Conservation (phyloP, 768 basidiomycete genomes). For the Scleroderma citrinum region DNA sequence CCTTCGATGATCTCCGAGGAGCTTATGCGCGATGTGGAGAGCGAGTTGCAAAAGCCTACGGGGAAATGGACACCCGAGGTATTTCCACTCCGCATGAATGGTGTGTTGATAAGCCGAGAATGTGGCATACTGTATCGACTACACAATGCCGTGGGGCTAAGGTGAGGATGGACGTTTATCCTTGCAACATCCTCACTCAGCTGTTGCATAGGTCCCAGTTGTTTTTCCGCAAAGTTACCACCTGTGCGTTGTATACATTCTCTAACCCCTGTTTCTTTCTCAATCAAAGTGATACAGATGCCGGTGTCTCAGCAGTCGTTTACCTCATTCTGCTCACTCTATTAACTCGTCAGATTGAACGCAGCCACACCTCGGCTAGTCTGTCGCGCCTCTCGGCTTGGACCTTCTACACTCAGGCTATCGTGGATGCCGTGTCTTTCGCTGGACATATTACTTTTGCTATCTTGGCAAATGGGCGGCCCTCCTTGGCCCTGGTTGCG, state of each 20-base stretch:
- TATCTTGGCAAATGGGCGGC: conserved; percentile 74
- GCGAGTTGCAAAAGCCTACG: conserved; percentile 68
- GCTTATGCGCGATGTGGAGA: conserved; percentile 65
- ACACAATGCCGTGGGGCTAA: conserved; percentile 59
- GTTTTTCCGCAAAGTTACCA: conserved; percentile 73
- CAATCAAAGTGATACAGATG: conserved; percentile 44
- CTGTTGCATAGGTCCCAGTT: conserved; percentile 39
- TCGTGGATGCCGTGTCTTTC: conserved; percentile 79
- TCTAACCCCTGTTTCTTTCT: not conserved
- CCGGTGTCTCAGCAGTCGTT: conserved; percentile 57
- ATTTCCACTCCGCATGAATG: conserved; percentile 55
- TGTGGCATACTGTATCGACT: conserved; percentile 75
- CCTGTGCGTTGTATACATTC: conserved; percentile 35
- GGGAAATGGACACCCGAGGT: conserved; percentile 55
- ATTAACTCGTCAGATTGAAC: conserved; percentile 68
- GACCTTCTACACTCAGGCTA: conserved; percentile 75
- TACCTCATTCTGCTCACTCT: conserved; percentile 65
- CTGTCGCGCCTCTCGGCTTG: conserved; percentile 77
- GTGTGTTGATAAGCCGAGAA: conserved; percentile 68
- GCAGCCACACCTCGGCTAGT: conserved; percentile 71
- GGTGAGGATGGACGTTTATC: conserved; percentile 35
- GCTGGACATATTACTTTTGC: conserved; percentile 87
- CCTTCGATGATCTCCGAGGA: conserved; percentile 44
- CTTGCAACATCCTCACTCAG: not conserved
- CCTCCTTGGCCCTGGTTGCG: conserved; percentile 74